Evolutionary conservation across 768 basidiomycete species (phyloP).

Genomic region (Lactarius pseudohatsudake): DNA sequence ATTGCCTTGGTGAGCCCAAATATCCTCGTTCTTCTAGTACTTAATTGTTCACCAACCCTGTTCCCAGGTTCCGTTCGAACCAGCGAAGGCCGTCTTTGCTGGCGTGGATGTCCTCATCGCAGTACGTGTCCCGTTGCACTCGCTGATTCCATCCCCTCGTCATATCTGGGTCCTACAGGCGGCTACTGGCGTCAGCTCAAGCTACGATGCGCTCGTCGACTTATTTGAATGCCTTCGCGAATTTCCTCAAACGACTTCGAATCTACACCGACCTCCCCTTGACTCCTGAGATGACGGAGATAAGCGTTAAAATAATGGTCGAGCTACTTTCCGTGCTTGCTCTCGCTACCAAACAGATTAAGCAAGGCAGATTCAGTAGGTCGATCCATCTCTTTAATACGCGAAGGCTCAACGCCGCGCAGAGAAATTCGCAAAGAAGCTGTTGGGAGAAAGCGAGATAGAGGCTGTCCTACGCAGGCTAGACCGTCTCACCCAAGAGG

Average conservation of each 20-base stretch:
- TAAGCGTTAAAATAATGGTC: background rate
- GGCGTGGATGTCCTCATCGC: background rate
- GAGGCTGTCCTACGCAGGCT: background rate
- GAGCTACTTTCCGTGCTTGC: conserved; percentile 3
- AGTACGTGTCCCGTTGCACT: background rate
- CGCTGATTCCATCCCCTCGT: background rate
- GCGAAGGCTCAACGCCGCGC: background rate
- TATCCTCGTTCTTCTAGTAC: background rate
- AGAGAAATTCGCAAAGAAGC: background rate
- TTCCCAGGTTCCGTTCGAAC: background rate
- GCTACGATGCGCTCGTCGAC: conserved; percentile 6
- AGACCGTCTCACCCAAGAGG: background rate
- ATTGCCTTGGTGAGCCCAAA: background rate
- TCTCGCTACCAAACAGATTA: conserved; percentile 6
- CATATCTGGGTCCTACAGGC: background rate
- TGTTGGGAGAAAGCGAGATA: background rate
- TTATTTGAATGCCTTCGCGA: background rate
- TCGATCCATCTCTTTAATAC: background rate
- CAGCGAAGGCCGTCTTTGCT: background rate
- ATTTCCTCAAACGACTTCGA: background rate
- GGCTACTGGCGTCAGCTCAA: background rate
- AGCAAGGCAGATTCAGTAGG: conserved; percentile 12
- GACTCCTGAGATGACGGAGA: background rate
- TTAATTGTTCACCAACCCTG: too few species aligned
- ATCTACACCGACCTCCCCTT: background rate